Percentiles rank a stretch among this genome's conserved stretches.
phyloP scores from a whole-genome alignment of 2,329 filamentous ascomycete species.

The Fusarium kyushuense region DNA sequence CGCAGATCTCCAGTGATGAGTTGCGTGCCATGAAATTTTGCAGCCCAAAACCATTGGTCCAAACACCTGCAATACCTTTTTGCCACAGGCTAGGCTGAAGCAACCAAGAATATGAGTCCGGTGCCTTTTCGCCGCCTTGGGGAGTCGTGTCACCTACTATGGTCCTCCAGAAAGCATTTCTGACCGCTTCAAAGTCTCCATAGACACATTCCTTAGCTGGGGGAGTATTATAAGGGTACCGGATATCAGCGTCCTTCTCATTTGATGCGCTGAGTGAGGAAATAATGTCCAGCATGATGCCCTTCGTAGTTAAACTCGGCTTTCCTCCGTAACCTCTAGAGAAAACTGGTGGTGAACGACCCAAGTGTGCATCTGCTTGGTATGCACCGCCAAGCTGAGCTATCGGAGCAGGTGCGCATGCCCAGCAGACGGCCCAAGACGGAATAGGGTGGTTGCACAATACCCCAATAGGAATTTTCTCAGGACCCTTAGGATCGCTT shows the following conservation, averaged over 20 bases:
- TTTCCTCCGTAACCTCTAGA: background rate
- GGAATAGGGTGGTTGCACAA: background rate
- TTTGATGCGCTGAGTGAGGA: background rate
- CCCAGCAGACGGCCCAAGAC: constrained; percentile 13
- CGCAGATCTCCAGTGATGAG: background rate
- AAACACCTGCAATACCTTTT: background rate
- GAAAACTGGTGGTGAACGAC: background rate
- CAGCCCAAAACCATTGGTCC: constrained; percentile 1
- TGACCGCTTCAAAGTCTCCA: background rate
- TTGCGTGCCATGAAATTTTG: constrained; percentile 2
- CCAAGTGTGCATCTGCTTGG: background rate
- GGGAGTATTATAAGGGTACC: background rate
- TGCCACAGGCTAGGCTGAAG: background rate
- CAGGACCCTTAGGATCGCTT: background rate
- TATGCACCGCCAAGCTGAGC: background rate
- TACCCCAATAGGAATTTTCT: background rate
- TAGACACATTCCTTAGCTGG: background rate
- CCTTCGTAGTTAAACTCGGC: background rate
- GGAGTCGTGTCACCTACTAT: constrained; percentile 7
- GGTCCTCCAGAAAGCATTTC: background rate
- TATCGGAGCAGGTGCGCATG: constrained; percentile 1
- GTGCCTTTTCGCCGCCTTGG: background rate
- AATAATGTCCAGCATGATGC: background rate
- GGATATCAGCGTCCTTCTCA: background rate
- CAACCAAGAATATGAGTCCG: background rate